Evolutionary conservation across 768 basidiomycete species (phyloP), one percentile per base, ranked within the genome.

Genomic region (Suillus occidentalis): DNA sequence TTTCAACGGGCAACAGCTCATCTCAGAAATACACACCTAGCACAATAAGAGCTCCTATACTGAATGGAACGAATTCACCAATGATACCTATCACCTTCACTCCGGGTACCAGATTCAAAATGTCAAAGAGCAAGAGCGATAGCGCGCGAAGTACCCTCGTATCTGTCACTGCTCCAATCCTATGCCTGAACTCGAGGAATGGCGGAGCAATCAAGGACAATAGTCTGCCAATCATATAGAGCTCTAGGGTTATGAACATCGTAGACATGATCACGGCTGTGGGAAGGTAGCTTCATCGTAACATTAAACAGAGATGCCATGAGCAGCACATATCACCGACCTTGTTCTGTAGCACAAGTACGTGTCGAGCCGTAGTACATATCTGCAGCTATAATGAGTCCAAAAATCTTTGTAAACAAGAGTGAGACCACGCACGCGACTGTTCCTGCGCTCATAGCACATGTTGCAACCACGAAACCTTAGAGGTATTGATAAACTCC

Each of bases 101-200:
- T 45, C 72, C 70, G 34, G 82, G 80, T 4, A 78, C 79, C 42
- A 82, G 62, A 2, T 77, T 79, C n/a, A 82, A 63, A 18, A 82
- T 62, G 43, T 84, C 82, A 2, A 83, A 72, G 10, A 82, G 50
- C 36, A 84, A 55, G n/a, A 85, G 76, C 40, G 81, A 78, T n/a
- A 76, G 20, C 4, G 76, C 75, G 55, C 77, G 73, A 20, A 75
- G 65, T 28, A 81, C 68, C 22, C 75, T 69, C 22, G 74, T 64
- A 65, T 80, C 79, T 47, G 63, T 63, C 8, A 79, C 40, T 62
- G 62, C 67, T 60, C 64, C 61, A 62, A 67, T 42, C 65, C 68
- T 60, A 64, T 66, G 68, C 63, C 63, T 60, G 37, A 60, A 31
- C 31, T 43, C 63, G 52, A 71, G 67, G 67, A 73, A 70, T 55